Evolutionary conservation across 106 monocot genomes (phyloP).

Genomic region (Acanthochlamys bracteata): DNA sequence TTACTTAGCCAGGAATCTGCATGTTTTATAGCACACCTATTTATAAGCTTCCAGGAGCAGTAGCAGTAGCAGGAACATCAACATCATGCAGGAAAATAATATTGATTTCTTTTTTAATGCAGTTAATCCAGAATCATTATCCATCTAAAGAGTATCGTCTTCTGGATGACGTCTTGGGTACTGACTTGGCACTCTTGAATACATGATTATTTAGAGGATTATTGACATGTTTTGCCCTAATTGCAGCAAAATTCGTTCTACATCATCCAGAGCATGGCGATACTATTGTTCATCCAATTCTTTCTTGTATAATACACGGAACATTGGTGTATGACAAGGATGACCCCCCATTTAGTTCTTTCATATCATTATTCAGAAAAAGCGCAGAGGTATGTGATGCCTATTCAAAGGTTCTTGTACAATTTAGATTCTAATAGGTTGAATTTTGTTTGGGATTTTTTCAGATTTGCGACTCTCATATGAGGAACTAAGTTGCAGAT

Average conservation of each 20-base stretch:
- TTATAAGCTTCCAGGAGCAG: neutral
- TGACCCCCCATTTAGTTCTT: slow-evolving; percentile 76
- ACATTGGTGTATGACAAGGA: slow-evolving; percentile 67
- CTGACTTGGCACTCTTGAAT: slow-evolving; percentile 16
- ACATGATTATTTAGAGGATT: slow-evolving; percentile 14
- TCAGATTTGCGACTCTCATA: neutral
- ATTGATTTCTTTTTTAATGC: slow-evolving; percentile 5
- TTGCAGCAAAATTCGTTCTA: slow-evolving; percentile 79
- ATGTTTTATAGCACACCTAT: neutral
- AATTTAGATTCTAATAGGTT: neutral
- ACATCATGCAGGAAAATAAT: neutral
- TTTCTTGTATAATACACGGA: slow-evolving; percentile 95
- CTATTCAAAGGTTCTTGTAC: neutral
- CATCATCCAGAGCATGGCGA: slow-evolving; percentile 99
- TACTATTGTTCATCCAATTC: slow-evolving; percentile 94
- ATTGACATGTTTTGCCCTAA: slow-evolving; percentile 15
- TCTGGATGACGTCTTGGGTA: slow-evolving; percentile 97
- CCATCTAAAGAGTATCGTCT: slow-evolving; percentile 74
- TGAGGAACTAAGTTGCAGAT: neutral
- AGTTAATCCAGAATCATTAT: slow-evolving; percentile 91
- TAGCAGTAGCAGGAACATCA: neutral
- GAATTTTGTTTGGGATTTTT: neutral
- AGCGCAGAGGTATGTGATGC: slow-evolving; percentile 50
- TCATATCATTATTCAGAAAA: slow-evolving; percentile 87
- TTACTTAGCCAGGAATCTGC: neutral